Evolutionary conservation across 257 asterid species (phyloP).

Genomic region (Ilex aquifolium): DNA sequence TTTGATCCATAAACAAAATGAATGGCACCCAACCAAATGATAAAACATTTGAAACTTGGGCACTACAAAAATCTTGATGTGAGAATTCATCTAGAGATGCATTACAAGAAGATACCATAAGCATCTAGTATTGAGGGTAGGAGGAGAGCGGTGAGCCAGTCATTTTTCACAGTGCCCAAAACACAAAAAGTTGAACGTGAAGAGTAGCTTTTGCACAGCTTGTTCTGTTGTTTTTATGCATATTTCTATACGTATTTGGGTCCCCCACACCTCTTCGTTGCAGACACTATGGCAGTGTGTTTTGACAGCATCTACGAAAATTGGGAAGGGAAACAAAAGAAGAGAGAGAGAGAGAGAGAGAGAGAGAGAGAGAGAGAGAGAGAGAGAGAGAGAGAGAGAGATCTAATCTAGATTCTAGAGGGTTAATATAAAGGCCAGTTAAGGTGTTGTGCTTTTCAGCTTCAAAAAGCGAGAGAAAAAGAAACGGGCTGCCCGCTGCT

Average conservation of each 20-base stretch:
- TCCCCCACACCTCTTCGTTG: conserved; percentile 31
- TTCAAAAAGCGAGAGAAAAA: conserved; percentile 44
- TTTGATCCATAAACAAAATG: too few relatives aligned
- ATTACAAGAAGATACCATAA: too few relatives aligned
- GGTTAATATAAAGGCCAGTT: too few relatives aligned
- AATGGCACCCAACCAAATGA: too few relatives aligned
- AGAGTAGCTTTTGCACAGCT: conserved; percentile 64
- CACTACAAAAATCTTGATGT: too few relatives aligned
- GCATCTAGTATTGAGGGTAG: background rate
- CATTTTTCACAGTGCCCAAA: conserved; percentile 21
- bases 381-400: too few relatives aligned
- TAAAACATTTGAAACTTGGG: too few relatives aligned
- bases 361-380: too few relatives aligned
- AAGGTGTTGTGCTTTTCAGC: conserved; percentile 38
- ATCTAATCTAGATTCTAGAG: too few relatives aligned
- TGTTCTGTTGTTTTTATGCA: conserved; percentile 49
- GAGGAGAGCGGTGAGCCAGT: conserved; percentile 17
- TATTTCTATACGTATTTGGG: conserved; percentile 40
- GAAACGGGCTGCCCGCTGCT: conserved; percentile 4
- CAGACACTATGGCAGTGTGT: conserved; percentile 37
- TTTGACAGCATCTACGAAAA: conserved; percentile 25
- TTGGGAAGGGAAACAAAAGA: conserved; percentile 18
- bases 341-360: too few relatives aligned
- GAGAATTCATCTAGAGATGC: too few relatives aligned
- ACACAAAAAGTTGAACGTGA: conserved; percentile 40